A percentile compares a stretch with the other conserved stretches of the same genome.
Evolutionary conservation across 768 basidiomycete genomes (phyloP).

Genomic region (Ramaria rubella): DNA sequence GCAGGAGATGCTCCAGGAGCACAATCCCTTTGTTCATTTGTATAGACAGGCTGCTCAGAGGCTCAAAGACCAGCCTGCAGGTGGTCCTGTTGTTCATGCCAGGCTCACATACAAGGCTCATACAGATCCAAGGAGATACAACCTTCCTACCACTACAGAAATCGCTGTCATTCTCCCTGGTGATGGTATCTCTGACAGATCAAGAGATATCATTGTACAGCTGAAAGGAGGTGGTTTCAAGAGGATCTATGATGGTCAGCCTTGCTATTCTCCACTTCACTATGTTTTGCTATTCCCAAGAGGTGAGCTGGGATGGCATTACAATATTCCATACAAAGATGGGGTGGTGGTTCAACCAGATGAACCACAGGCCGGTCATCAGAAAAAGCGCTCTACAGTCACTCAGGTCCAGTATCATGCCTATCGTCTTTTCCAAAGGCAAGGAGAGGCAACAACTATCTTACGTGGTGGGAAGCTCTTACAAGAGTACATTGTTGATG

Average conservation of each 20-base stretch:
- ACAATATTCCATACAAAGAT: slow-evolving; percentile 15
- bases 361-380: no score
- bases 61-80: background rate
- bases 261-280: slow-evolving; percentile 33
- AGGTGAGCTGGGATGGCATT: slow-evolving; percentile 35
- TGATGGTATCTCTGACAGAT: no score
- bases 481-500: slow-evolving; percentile 38
- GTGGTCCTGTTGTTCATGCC: background rate
- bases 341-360: background rate
- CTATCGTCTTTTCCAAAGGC: no score
- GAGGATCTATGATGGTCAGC: slow-evolving; percentile 31
- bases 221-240: no score
- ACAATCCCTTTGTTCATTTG: no score
- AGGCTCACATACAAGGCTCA: background rate
- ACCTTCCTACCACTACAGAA: slow-evolving; percentile 37
- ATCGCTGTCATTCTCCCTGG: slow-evolving; percentile 38
- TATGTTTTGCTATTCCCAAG: slow-evolving; percentile 40
- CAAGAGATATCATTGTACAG: no score
- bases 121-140: no score
- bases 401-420: no score
- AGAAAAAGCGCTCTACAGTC: slow-evolving; percentile 40
- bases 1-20: no score
- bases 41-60: no score
- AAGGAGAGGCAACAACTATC: no score
- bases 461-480: no score